phyloP scores from a whole-genome alignment of 2,329 filamentous ascomycete genomes.

The Periconia sp. region DNA sequence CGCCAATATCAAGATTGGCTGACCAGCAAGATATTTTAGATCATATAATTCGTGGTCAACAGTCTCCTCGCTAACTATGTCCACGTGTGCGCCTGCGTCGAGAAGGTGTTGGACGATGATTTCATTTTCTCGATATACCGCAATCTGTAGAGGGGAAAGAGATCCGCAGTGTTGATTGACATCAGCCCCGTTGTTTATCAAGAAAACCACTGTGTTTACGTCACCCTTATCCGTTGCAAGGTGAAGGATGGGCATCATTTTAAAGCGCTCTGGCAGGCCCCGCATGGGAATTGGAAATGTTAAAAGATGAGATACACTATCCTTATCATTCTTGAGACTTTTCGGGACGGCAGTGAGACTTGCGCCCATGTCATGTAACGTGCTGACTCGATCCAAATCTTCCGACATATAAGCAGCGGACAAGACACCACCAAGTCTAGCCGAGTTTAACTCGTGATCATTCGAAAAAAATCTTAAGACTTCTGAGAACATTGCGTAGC shows the following conservation, averaged over 20 bases:
- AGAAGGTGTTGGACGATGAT: not conserved
- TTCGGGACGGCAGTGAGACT: not conserved
- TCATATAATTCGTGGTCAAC: not conserved
- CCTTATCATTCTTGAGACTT: not conserved
- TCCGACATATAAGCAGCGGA: not conserved
- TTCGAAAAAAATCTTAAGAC: not conserved
- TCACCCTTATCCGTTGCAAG: not conserved
- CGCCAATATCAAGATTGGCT: not conserved
- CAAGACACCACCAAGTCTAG: constrained; percentile 1
- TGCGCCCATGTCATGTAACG: not conserved
- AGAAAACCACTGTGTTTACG: not conserved
- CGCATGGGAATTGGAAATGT: not conserved
- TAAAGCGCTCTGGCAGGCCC: not conserved
- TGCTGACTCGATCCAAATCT: not conserved
- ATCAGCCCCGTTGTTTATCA: constrained; percentile 2
- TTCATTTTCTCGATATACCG: not conserved
- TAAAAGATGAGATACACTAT: no score
- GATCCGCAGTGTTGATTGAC: constrained; percentile 1
- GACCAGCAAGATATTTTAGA: not conserved
- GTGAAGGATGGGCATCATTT: not conserved
- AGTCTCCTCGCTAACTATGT: not conserved
- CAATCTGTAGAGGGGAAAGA: constrained; percentile 8
- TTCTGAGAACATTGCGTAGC: not conserved
- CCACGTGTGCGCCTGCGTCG: not conserved
- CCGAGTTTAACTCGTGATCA: not conserved